Evolutionary conservation across 2,329 filamentous ascomycete genomes (phyloP).

Genomic region (Aspergillus niger): DNA sequence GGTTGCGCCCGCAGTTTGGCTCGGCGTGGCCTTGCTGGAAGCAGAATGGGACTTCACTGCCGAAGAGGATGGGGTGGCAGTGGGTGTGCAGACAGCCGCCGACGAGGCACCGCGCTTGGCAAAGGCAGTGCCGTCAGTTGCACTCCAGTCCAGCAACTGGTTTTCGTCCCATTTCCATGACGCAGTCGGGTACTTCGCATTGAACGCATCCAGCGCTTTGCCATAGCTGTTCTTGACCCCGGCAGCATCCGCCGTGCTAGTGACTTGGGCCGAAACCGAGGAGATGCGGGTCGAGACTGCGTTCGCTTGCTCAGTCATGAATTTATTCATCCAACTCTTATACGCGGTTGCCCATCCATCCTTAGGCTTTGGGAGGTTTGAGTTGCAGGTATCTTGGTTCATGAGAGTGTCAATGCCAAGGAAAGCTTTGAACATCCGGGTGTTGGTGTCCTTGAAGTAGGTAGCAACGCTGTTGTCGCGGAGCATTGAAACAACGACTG

Average conservation of each 20-base stretch:
- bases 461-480: slow-evolving; percentile 4
- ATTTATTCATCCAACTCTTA: slow-evolving; percentile 2
- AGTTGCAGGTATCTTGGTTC: neutral
- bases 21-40: neutral
- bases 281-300: neutral
- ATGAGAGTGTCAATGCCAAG: neutral
- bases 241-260: slow-evolving; percentile 2
- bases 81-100: neutral
- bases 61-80: neutral
- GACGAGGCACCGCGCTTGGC: neutral
- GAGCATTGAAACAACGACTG: neutral
- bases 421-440: slow-evolving; percentile 6
- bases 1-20: neutral
- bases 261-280: neutral
- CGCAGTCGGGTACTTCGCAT: neutral
- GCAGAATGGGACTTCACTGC: neutral
- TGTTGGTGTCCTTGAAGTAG: slow-evolving; percentile 3
- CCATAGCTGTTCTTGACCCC: slow-evolving; percentile 4
- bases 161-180: slow-evolving; percentile 4
- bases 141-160: slow-evolving; percentile 3
- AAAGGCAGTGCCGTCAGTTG: neutral
- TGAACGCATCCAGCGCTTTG: slow-evolving; percentile 4
- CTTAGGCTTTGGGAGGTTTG: neutral
- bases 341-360: slow-evolving; percentile 1
- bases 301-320: neutral